Conservation (phyloP, 2,329 filamentous ascomycete genomes). For the Dissoconium aciculare region DNA sequence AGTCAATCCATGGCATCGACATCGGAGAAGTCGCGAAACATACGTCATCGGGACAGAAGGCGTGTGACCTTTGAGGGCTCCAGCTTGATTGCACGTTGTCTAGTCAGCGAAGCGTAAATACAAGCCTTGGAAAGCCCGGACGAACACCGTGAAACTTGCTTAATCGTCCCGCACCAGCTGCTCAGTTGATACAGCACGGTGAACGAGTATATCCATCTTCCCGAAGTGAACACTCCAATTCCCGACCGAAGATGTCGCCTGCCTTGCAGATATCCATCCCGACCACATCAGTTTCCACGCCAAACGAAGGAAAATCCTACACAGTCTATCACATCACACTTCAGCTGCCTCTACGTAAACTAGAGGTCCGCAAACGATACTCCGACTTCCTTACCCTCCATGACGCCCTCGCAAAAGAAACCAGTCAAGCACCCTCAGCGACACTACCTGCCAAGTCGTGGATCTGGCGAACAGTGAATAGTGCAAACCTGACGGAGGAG, state of each 20-base stretch:
- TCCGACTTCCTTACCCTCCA: slow-evolving; percentile 62
- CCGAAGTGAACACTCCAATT: too few relatives aligned
- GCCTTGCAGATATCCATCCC: slow-evolving; percentile 34
- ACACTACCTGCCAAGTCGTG: slow-evolving; percentile 60
- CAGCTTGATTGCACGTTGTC: too few relatives aligned
- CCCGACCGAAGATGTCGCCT: slow-evolving; percentile 31
- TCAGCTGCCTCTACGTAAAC: slow-evolving; percentile 59
- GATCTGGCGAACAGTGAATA: slow-evolving; percentile 58
- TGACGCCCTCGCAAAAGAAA: slow-evolving; percentile 42
- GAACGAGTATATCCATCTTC: too few relatives aligned
- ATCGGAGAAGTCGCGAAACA: too few relatives aligned
- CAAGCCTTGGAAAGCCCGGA: too few relatives aligned
- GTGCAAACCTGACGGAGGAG: slow-evolving; percentile 52
- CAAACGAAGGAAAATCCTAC: slow-evolving; percentile 46
- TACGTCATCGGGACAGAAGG: too few relatives aligned
- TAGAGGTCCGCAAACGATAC: slow-evolving; percentile 67
- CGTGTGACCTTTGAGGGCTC: too few relatives aligned
- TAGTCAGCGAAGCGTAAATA: too few relatives aligned
- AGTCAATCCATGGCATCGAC: too few relatives aligned
- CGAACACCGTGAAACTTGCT: too few relatives aligned
- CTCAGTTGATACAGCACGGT: too few relatives aligned
- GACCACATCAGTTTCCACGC: slow-evolving; percentile 34
- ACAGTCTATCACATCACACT: slow-evolving; percentile 68
- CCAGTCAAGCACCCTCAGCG: slow-evolving; percentile 49
- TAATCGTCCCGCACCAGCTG: too few relatives aligned